Base-by-base conservation (phyloP, 768 basidiomycete species). In the Pleurotus sapidus region DNA sequence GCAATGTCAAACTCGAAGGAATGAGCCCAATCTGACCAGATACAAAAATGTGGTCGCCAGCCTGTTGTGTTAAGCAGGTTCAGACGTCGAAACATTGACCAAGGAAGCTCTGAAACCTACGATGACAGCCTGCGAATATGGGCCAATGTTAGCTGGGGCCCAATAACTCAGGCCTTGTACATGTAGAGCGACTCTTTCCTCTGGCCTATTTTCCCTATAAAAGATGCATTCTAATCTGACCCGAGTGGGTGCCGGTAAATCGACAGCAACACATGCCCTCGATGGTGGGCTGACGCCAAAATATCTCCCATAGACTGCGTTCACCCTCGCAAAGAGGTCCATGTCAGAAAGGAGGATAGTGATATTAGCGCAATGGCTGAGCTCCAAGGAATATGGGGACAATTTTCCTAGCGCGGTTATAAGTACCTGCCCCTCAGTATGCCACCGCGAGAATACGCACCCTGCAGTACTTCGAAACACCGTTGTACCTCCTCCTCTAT, bases 81-180 rank as follows among this genome's bases (percentile, higher is more conserved):
- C n/a, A 47, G 14, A 23, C 20, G 15, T 25, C 30, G 9, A 7
- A 14, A 34, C 8, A 18, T 48, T 25, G 17, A 5, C 27, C 34
- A 57, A 6, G 49, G 8, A 18, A 42, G 34, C 4, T n/a, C 27
- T 15, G 37, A 39, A 43, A 61, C 85, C 64, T 54, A 95, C 96
- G 51, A 79, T 77, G 61, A 98, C 83, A 1, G 93, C 90, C 72
- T 99, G 97, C 3, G 94, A 97, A 70, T 99, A 99, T 3, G 97
- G 97, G 0, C 97, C 97, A 55, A 99, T 98, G 68, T 98, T 99
- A 8, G 97, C 97, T 11, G 97, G 95, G 24, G 95, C 97, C 97
- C 97, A 99, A 67, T 98, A 98, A 70, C 96, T 98, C 60, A 98
- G 66, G 7, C 95, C 82, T 71, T 98, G 97, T 2, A 99, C 97